These are phyloP conservation scores for Candida qinlingensis DNA, from an alignment of 805 yeast genomes.

Conservation along the genomic window DNA sequence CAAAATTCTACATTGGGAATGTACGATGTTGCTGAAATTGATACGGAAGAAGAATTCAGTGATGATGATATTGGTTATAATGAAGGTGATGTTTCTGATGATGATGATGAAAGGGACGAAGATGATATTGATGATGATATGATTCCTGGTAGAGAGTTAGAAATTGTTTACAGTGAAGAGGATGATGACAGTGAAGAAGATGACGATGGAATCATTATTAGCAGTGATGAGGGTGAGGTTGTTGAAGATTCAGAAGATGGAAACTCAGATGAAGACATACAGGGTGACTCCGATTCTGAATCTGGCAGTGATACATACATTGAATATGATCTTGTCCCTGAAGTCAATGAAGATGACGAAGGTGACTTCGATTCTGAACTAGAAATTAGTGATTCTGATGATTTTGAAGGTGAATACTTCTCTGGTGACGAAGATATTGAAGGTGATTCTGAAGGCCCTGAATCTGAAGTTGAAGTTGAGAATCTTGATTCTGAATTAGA, in stretches of 20 bases:
- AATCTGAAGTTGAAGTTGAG: slow-evolving; percentile 11
- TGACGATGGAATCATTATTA: slow-evolving; percentile 26
- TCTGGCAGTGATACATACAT: slow-evolving; percentile 21
- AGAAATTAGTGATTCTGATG: not conserved
- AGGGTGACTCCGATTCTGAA: slow-evolving; percentile 13
- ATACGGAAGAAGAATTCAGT: slow-evolving; percentile 56
- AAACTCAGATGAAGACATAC: slow-evolving; percentile 13
- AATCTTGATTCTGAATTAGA: slow-evolving; percentile 8
- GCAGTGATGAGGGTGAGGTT: slow-evolving; percentile 26
- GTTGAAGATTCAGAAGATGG: slow-evolving; percentile 14
- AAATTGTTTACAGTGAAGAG: slow-evolving; percentile 30
- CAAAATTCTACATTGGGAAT: slow-evolving; percentile 88
- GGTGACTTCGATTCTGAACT: slow-evolving; percentile 28
- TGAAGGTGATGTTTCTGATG: slow-evolving; percentile 34
- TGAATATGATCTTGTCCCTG: slow-evolving; percentile 12
- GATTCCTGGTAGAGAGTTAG: slow-evolving; percentile 18
- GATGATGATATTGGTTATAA: slow-evolving; percentile 44
- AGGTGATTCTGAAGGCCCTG: slow-evolving; percentile 10
- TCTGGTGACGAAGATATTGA: slow-evolving; percentile 15
- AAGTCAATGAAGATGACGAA: slow-evolving; percentile 5
- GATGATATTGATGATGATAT: slow-evolving; percentile 21
- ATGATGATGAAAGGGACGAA: slow-evolving; percentile 30
- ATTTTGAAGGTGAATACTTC: slow-evolving; percentile 15
- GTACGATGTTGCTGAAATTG: slow-evolving; percentile 79
- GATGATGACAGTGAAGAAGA: slow-evolving; percentile 31